Evolutionary conservation across 176 grass and related monocot species (phyloP).

Genomic region (Hsuehochloa calcarea): DNA sequence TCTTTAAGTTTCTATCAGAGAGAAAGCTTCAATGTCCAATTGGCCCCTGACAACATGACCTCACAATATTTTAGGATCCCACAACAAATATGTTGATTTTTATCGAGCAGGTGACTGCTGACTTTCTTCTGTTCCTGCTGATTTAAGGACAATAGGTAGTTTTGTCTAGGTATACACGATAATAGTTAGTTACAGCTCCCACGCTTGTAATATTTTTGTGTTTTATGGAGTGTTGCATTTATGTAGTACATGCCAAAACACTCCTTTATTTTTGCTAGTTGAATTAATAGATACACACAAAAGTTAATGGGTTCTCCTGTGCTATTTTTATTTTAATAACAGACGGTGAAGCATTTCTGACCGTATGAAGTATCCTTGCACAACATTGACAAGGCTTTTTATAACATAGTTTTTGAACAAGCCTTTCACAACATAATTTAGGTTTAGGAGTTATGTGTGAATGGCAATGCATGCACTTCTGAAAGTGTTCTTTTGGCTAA

Average conservation of each 20-base stretch:
- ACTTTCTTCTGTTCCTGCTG: not conserved
- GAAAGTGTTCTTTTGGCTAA: not conserved
- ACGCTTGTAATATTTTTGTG: not conserved
- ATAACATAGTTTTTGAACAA: not conserved
- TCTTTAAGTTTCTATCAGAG: not conserved
- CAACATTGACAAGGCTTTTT: not conserved
- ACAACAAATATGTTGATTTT: not conserved
- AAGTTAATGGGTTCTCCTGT: not conserved
- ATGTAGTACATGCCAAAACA: not conserved
- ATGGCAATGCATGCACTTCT: not conserved
- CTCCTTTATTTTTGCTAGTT: not conserved
- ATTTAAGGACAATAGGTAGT: not conserved
- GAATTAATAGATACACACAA: not conserved
- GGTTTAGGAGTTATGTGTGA: not conserved
- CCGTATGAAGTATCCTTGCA: not conserved
- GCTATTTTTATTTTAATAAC: not conserved
- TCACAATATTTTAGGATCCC: not conserved
- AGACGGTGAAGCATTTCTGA: not conserved
- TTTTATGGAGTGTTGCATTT: not conserved
- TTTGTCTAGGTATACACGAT: constrained; percentile 4
- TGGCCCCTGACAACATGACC: not conserved
- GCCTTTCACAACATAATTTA: not conserved
- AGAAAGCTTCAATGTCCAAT: not conserved
- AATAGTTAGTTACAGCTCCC: not conserved
- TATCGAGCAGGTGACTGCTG: not conserved